A percentile compares a stretch with the other conserved stretches of the same genome.
phyloP scores from a whole-genome alignment of 192 early-diverging fungal species.

The Podila horticola region DNA sequence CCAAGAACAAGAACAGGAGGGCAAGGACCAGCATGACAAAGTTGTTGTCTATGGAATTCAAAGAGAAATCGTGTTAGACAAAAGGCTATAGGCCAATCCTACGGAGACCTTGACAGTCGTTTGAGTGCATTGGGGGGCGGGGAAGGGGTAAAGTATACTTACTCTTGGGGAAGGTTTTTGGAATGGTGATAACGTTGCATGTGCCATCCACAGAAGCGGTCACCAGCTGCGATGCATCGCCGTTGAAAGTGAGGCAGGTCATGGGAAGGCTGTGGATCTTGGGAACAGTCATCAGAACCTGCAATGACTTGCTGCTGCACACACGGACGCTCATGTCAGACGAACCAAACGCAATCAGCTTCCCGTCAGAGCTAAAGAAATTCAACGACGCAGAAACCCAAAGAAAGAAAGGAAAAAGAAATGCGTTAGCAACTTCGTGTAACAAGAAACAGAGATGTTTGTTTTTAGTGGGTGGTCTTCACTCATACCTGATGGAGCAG shows the following conservation, averaged over 20 bases:
- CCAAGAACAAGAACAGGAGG: constrained; percentile 44
- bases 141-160: not conserved
- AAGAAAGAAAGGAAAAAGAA: not conserved
- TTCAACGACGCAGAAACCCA: not conserved
- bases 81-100: not conserved
- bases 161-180: constrained; percentile 59
- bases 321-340: constrained; percentile 79
- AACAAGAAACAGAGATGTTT: too few species aligned
- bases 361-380: constrained; percentile 70
- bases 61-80: not conserved
- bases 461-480: too few species aligned
- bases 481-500: constrained; percentile 68
- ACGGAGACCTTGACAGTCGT: too few species aligned
- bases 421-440: not conserved
- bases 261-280: constrained; percentile 85
- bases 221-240: constrained; percentile 68
- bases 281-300: constrained; percentile 68
- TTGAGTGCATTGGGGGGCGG: too few species aligned
- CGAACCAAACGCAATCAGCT: constrained; percentile 74
- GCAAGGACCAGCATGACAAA: constrained; percentile 46
- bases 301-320: constrained; percentile 67
- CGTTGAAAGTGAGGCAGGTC: constrained; percentile 79
- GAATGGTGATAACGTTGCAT: constrained; percentile 66
- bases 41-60: constrained; percentile 26
- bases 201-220: constrained; percentile 88